These are phyloP conservation scores for Camelina laxa DNA, from an alignment of 345 rosid genomes.

Conservation along the genomic window DNA sequence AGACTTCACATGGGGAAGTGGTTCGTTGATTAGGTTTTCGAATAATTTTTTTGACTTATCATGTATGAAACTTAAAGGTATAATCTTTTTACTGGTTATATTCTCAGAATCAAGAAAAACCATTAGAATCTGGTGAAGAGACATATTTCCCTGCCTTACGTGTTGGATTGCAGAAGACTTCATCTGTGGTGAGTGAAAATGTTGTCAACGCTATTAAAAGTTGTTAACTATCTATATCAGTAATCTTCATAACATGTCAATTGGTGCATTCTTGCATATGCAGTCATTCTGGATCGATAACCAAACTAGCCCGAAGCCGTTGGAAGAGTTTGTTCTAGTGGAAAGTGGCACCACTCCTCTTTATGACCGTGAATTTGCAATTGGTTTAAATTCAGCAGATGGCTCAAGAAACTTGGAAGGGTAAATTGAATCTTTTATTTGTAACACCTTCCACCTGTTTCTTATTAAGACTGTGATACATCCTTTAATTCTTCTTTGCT, in stretches of 20 bases:
- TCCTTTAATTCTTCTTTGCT: slow-evolving; percentile 11
- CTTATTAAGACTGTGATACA: not conserved
- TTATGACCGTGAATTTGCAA: slow-evolving; percentile 84
- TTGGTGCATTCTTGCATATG: slow-evolving; percentile 47
- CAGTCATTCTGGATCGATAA: slow-evolving; percentile 95
- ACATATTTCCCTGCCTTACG: slow-evolving; percentile 79
- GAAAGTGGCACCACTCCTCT: slow-evolving; percentile 70
- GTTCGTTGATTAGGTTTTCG: not conserved
- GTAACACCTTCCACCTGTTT: not conserved
- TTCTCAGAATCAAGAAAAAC: slow-evolving; percentile 66
- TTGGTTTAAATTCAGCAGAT: slow-evolving; percentile 77
- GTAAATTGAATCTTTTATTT: slow-evolving; percentile 46
- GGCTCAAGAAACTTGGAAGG: slow-evolving; percentile 67
- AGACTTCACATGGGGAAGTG: not conserved
- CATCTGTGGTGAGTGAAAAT: slow-evolving; percentile 71
- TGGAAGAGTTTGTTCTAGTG: slow-evolving; percentile 47
- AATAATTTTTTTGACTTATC: not conserved
- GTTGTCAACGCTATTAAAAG: not conserved
- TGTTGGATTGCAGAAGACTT: slow-evolving; percentile 65
- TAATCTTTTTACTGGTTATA: slow-evolving; percentile 23
- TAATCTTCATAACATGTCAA: slow-evolving; percentile 3
- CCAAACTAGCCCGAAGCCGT: slow-evolving; percentile 51
- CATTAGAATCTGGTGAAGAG: slow-evolving; percentile 80
- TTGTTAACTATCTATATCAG: not conserved
- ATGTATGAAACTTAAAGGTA: slow-evolving; percentile 9